Conservation (phyloP, 371 early-diverging fungal genomes). For the Smittium culicis region DNA sequence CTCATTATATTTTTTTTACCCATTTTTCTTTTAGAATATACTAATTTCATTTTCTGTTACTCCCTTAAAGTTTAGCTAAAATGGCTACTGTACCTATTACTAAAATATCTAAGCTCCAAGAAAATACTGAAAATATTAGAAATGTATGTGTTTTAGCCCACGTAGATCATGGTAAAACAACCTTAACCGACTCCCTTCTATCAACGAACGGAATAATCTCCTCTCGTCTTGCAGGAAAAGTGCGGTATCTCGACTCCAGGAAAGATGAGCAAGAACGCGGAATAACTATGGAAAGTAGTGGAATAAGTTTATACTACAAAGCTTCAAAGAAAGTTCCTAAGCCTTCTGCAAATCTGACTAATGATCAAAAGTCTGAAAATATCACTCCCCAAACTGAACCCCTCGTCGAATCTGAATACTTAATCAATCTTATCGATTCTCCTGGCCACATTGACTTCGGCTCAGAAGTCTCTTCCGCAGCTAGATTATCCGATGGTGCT, state of each 20-base stretch:
- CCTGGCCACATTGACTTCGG: constrained; percentile 99
- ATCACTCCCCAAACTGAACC: neutral
- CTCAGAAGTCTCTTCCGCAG: constrained; percentile 90
- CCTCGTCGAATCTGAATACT: constrained; percentile 46
- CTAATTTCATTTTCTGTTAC: too few species aligned
- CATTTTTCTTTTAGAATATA: too few species aligned
- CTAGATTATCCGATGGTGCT: constrained; percentile 92
- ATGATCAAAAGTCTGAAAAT: neutral
- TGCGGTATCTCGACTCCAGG: constrained; percentile 96
- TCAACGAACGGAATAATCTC: constrained; percentile 97
- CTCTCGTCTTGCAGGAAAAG: constrained; percentile 88
- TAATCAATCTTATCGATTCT: constrained; percentile 97
- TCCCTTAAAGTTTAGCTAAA: too few species aligned
- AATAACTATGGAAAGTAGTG: constrained; percentile 98
- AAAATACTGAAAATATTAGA: constrained; percentile 52
- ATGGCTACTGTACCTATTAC: constrained; percentile 51
- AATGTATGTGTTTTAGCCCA: constrained; percentile 97
- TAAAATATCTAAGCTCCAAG: constrained; percentile 47
- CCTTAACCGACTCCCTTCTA: constrained; percentile 92
- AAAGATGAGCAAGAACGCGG: constrained; percentile 99
- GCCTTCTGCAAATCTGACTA: neutral
- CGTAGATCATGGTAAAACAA: constrained; percentile 99
- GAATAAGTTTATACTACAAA: constrained; percentile 82
- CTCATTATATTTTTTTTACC: too few species aligned
- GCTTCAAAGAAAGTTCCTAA: constrained; percentile 28